Conservation (phyloP, 2,329 filamentous ascomycete species). For the Diaporthe citri region DNA sequence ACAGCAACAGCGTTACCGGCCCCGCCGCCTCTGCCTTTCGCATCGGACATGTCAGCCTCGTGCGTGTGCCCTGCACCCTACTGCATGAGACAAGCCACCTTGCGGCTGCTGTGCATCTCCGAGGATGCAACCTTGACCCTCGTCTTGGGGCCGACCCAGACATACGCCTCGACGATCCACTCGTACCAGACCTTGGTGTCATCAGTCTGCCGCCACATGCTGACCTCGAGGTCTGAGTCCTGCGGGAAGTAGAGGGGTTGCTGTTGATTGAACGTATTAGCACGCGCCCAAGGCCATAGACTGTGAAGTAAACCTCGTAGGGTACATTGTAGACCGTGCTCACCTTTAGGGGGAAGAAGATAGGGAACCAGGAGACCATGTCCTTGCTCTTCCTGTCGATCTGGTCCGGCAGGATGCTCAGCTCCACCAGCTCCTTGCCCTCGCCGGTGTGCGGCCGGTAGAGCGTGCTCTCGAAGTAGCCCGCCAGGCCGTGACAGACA, state of each 20-base stretch:
- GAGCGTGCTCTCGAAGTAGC: slow-evolving; percentile 97
- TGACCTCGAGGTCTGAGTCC: slow-evolving; percentile 86
- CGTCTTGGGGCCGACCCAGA: slow-evolving; percentile 69
- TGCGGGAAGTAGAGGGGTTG: slow-evolving; percentile 88
- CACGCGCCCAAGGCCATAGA: not conserved
- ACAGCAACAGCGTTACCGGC: not conserved
- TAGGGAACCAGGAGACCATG: slow-evolving; percentile 99
- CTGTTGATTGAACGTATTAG: slow-evolving; percentile 58
- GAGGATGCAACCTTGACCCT: slow-evolving; percentile 76
- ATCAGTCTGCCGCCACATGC: slow-evolving; percentile 96
- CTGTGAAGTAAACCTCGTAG: not conserved
- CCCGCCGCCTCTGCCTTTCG: not conserved
- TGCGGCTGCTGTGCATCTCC: slow-evolving; percentile 76
- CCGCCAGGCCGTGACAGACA: slow-evolving; percentile 89
- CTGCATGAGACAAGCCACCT: slow-evolving; percentile 77
- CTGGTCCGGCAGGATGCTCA: slow-evolving; percentile 91
- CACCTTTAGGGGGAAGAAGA: slow-evolving; percentile 96
- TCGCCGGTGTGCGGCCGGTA: slow-evolving; percentile 70
- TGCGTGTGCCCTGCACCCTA: slow-evolving; percentile 49
- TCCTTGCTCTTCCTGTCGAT: slow-evolving; percentile 94
- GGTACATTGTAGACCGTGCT: slow-evolving; percentile 45
- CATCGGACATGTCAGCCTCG: not conserved
- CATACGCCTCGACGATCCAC: slow-evolving; percentile 92
- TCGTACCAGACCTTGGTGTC: slow-evolving; percentile 98
- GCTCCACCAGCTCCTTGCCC: slow-evolving; percentile 74